Evolutionary conservation across 129 eudicot genomes (phyloP), one percentile per base, ranked within the genome.

Genomic region (Chrysanthemum seticuspe): DNA sequence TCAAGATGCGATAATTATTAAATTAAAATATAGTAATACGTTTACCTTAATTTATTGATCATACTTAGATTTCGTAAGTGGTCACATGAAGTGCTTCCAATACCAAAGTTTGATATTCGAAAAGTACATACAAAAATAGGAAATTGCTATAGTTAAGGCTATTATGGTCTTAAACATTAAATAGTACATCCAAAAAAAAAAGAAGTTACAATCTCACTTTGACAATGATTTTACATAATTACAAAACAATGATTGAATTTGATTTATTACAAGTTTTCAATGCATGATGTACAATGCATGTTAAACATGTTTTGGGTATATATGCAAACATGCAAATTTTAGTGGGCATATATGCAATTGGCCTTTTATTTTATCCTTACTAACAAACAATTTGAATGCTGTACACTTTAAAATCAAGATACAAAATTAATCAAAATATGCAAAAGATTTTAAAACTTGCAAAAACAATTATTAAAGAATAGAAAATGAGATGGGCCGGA

Each of bases 1-100:
- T 71, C 77, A 72, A 18, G 45, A 44, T 36, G 82, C 82, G 72
- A 72, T 64, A 15, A 71, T 78, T 5, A 78, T 71, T 78, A 47
- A 27, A n/a, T 29, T 62, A 16, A 62, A 62, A 62, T 0, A 9
- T 7, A 61, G 18, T 0, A 54, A 64, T 45, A 45, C 61, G 52
- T 18, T 25, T 69, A 52, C 62, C 29, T 47, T 23, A 73, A 34
- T 18, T n/a, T n/a, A 10, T n/a, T 11, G 15, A 7, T 45, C 64
- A 25, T 31, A 49, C 71, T 70, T 70, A 62, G 56, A 50, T 77
- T 14, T 77, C 65, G 54, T 68, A 59, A 1, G 29, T 61, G 3
- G 51, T 60, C 71, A 52, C 65, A 78, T 70, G 72, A 78, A 62
- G 52, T 78, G 77, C 75, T 60, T 49, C 60, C 70, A 70, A 76